phyloP scores from a whole-genome alignment of 2,329 filamentous ascomycete genomes.

The Kalmusia sp. region DNA sequence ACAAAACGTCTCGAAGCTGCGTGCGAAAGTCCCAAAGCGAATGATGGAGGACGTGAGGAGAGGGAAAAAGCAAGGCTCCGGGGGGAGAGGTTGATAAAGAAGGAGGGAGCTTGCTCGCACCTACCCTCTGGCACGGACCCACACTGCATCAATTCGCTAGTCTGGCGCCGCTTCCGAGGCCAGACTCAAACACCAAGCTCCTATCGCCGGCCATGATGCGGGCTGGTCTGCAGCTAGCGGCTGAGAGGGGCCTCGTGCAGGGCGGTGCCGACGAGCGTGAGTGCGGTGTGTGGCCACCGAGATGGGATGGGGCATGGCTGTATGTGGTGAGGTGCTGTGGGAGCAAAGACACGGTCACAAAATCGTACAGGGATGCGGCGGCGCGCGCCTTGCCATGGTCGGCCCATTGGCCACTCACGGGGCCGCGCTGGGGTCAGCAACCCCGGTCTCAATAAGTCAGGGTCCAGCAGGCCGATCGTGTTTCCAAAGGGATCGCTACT shows the following conservation, averaged over 20 bases:
- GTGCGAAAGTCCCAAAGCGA: constrained; percentile 35
- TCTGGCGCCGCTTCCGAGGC: constrained; percentile 6
- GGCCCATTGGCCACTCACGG: constrained; percentile 6
- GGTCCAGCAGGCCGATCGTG: background rate
- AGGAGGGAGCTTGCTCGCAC: constrained; percentile 26
- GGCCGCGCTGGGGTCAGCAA: background rate
- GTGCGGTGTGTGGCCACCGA: background rate
- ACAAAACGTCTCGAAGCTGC: constrained; percentile 1
- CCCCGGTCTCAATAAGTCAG: constrained; percentile 5
- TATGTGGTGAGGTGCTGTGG: background rate
- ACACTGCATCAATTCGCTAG: constrained; percentile 1
- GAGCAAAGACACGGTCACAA: background rate
- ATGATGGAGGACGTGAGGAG: constrained; percentile 27
- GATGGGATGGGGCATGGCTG: background rate
- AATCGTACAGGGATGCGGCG: constrained; percentile 9
- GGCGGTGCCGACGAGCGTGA: background rate
- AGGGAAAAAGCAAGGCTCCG: constrained; percentile 13
- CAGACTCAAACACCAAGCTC: constrained; percentile 1
- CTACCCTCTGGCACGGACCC: constrained; percentile 14
- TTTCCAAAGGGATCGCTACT: background rate
- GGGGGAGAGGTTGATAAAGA: constrained; percentile 34
- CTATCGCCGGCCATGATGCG: background rate
- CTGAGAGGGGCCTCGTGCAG: background rate
- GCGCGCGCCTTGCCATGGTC: background rate
- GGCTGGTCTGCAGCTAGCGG: background rate